These are phyloP conservation scores for Epichloe glyceriae DNA, from an alignment of 2,329 filamentous ascomycete species.

Conservation along the genomic window DNA sequence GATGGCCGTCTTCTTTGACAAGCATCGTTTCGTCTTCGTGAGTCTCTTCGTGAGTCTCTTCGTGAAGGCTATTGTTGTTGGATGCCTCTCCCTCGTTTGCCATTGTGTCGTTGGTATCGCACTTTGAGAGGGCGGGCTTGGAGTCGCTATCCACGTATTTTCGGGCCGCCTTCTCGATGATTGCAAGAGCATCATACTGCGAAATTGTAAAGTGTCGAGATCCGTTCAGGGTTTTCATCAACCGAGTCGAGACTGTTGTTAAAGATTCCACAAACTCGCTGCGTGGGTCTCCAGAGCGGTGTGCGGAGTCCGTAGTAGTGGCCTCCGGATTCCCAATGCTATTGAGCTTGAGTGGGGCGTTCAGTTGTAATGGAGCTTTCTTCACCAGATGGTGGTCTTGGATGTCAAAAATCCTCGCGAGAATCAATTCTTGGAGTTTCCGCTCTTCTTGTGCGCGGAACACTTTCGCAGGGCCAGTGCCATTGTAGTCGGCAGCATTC, in stretches of 20 bases:
- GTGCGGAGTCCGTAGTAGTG: slow-evolving; percentile 3
- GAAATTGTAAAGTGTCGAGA: slow-evolving; percentile 19
- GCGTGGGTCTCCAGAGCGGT: slow-evolving; percentile 13
- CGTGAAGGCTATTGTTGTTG: background rate
- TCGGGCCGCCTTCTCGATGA: slow-evolving; percentile 36
- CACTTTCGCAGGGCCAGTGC: slow-evolving; percentile 29
- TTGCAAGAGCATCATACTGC: slow-evolving; percentile 35
- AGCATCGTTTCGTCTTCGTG: background rate
- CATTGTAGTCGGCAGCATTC: slow-evolving; percentile 19
- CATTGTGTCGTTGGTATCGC: background rate
- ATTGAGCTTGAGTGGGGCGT: slow-evolving; percentile 8
- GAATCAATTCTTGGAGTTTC: slow-evolving; percentile 39
- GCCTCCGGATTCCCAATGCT: slow-evolving; percentile 7
- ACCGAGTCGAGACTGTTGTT: slow-evolving; percentile 26
- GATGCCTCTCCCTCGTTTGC: background rate
- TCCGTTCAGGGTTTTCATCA: slow-evolving; percentile 29
- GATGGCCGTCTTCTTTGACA: background rate
- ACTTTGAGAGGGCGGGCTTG: background rate
- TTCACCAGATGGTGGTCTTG: slow-evolving; percentile 26
- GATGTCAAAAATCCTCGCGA: slow-evolving; percentile 40
- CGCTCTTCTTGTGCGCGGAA: slow-evolving; percentile 39
- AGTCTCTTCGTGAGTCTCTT: background rate
- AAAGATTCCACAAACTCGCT: slow-evolving; percentile 22
- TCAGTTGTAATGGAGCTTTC: slow-evolving; percentile 18
- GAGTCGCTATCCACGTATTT: slow-evolving; percentile 31